Percentiles rank a stretch among this genome's conserved stretches.
phyloP scores from a whole-genome alignment of 2,329 filamentous ascomycete genomes.

The Venturia pyrina region DNA sequence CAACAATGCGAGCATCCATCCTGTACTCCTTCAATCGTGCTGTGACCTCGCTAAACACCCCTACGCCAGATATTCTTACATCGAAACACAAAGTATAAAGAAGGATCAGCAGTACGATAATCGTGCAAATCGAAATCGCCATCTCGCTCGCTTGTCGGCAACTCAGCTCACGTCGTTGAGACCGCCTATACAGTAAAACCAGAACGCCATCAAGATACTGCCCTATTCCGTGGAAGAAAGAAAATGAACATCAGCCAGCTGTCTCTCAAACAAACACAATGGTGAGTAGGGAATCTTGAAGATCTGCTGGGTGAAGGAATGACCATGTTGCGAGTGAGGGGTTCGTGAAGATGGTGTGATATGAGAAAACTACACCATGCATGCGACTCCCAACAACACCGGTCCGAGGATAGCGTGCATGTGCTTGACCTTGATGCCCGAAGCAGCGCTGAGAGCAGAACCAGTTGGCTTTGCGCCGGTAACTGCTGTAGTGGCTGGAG shows the following conservation, averaged over 20 bases:
- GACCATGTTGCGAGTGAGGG: neutral
- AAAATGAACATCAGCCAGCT: slow-evolving; percentile 8
- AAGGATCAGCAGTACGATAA: neutral
- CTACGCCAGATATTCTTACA: slow-evolving; percentile 1
- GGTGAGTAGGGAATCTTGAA: neutral
- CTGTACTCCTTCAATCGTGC: neutral
- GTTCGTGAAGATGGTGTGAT: neutral
- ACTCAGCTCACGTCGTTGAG: neutral
- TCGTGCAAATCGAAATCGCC: neutral
- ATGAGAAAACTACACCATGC: slow-evolving; percentile 3
- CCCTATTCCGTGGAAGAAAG: neutral
- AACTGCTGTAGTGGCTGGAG: neutral
- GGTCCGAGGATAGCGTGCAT: slow-evolving; percentile 1
- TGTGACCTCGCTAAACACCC: neutral
- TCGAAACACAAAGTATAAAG: neutral
- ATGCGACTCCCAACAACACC: neutral
- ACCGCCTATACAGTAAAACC: slow-evolving; percentile 9
- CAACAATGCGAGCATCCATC: neutral
- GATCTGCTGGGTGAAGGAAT: neutral
- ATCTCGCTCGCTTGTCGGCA: neutral
- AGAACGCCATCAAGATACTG: slow-evolving; percentile 11
- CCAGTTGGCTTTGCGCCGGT: neutral
- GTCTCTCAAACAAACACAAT: neutral
- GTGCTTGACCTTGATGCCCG: neutral
- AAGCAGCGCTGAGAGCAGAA: neutral